Percentiles rank a stretch among this genome's conserved stretches.
These are phyloP conservation scores for Triticum dicoccoides DNA, from an alignment of 176 grass and related monocot species.

Conservation along the genomic window DNA sequence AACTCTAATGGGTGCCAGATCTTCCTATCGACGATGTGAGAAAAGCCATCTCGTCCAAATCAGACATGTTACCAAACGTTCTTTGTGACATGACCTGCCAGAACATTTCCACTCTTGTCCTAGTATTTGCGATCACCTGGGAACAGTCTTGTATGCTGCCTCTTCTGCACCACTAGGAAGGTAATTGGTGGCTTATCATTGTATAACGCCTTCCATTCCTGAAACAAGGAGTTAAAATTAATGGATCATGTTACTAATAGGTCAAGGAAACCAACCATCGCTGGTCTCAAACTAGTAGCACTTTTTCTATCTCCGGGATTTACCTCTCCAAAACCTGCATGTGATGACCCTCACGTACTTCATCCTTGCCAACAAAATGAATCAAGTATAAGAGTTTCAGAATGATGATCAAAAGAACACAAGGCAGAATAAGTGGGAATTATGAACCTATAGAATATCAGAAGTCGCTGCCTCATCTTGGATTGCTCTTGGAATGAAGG, in stretches of 20 bases:
- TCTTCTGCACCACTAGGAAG: slow-evolving; percentile 78
- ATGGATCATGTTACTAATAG: neutral
- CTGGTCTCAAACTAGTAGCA: neutral
- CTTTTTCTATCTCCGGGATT: slow-evolving; percentile 63
- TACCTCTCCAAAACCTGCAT: slow-evolving; percentile 58
- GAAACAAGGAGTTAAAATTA: neutral
- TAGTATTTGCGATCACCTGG: slow-evolving; percentile 26
- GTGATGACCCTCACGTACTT: slow-evolving; percentile 66
- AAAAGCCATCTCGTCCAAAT: neutral
- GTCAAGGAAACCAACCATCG: neutral
- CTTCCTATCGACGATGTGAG: slow-evolving; percentile 37
- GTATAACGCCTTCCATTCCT: slow-evolving; percentile 65
- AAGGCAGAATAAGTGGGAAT: neutral
- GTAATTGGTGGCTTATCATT: slow-evolving; percentile 50
- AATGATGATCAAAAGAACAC: neutral
- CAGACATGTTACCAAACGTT: neutral
- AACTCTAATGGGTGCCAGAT: slow-evolving; percentile 69
- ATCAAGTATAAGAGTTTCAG: neutral
- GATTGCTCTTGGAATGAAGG: slow-evolving; percentile 39
- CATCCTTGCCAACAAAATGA: slow-evolving; percentile 42
- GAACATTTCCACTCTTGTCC: slow-evolving; percentile 44
- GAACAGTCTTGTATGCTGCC: slow-evolving; percentile 77
- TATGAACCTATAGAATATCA: slow-evolving; percentile 70
- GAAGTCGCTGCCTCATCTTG: slow-evolving; percentile 26
- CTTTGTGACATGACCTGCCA: slow-evolving; percentile 37